These are phyloP conservation scores for Populus hybrid DNA, from an alignment of 441 rosid species.

Conservation along the genomic window DNA sequence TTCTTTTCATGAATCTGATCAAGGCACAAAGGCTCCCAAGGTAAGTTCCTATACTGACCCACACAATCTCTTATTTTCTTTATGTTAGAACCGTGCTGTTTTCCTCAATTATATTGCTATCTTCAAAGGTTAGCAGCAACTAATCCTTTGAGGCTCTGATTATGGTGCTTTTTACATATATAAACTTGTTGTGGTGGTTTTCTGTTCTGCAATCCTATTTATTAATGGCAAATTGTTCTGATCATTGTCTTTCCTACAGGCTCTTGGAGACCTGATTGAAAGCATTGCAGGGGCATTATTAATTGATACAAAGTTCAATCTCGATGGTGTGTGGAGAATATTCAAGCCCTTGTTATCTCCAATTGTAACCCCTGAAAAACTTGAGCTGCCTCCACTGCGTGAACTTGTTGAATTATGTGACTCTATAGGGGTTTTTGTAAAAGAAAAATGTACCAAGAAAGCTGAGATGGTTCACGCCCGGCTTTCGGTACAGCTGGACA, in stretches of 20 bases:
- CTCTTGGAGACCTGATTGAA: conserved; percentile 92
- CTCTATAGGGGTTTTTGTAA: conserved; percentile 68
- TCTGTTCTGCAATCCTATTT: background rate
- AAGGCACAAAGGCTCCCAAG: conserved; percentile 73
- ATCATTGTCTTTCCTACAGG: conserved; percentile 40
- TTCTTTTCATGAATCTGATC: conserved; percentile 43
- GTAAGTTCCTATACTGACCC: conserved; percentile 28
- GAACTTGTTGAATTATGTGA: conserved; percentile 76
- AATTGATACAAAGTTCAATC: conserved; percentile 65
- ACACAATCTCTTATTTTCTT: background rate
- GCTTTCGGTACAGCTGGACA: conserved; percentile 66
- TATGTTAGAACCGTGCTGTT: background rate
- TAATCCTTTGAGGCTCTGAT: background rate
- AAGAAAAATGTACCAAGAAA: conserved; percentile 37
- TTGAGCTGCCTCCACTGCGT: conserved; percentile 76
- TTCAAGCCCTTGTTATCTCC: conserved; percentile 80
- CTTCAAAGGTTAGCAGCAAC: background rate
- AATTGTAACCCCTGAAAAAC: conserved; percentile 78
- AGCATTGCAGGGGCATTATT: conserved; percentile 88
- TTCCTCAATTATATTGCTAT: background rate
- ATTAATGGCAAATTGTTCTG: background rate
- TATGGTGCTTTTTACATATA: background rate
- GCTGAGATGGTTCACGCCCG: conserved; percentile 57
- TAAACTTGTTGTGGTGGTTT: background rate
- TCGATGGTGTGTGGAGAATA: conserved; percentile 78